Conservation (phyloP, 306 rosid genomes). For the Cicer judaicum region DNA sequence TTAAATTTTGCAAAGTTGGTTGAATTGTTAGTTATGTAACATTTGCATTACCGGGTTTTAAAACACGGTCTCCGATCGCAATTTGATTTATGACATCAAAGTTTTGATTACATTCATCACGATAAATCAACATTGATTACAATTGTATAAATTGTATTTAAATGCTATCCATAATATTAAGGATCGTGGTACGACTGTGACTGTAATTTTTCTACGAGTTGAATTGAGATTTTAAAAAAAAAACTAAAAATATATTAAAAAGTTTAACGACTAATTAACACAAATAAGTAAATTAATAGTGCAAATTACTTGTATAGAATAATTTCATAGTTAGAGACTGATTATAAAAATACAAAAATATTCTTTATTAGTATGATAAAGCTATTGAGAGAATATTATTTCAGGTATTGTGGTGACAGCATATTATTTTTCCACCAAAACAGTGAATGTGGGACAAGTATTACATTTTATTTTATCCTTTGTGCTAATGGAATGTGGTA, state of each 20-base stretch:
- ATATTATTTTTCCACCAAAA: constrained; percentile 46
- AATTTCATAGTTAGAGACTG: background rate
- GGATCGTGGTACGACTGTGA: no score
- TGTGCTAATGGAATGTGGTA: constrained; percentile 36
- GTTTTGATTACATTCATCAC: background rate
- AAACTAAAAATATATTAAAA: background rate
- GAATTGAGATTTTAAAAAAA: background rate
- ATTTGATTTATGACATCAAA: background rate
- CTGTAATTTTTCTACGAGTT: background rate
- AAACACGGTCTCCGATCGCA: background rate
- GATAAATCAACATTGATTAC: background rate
- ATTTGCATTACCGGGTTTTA: background rate
- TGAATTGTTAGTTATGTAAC: background rate
- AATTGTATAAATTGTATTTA: background rate
- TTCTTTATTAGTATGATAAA: constrained; percentile 37
- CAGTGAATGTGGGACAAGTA: constrained; percentile 25
- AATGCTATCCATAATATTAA: background rate
- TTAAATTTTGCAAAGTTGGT: background rate
- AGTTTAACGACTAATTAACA: background rate
- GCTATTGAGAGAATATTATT: constrained; percentile 42
- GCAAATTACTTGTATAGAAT: background rate
- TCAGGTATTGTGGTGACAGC: constrained; percentile 54
- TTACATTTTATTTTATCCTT: background rate
- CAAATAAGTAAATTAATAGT: background rate
- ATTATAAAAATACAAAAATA: constrained; percentile 24